Evolutionary conservation across 108 stramenopile species (phyloP), one percentile per base, ranked within the genome.

Genomic region (Licmophora abbreviata): DNA sequence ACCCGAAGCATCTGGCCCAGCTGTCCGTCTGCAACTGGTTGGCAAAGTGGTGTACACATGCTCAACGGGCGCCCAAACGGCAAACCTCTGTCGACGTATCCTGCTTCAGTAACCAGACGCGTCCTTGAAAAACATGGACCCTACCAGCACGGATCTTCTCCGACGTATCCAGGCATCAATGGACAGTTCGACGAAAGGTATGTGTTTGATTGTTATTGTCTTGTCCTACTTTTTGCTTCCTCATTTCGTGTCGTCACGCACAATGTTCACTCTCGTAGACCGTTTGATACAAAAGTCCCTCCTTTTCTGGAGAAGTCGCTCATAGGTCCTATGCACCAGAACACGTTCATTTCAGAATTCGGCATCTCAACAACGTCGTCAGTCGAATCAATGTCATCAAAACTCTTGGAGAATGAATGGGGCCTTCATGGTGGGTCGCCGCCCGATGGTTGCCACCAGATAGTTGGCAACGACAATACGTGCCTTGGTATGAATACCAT

Each of bases 381-480:
- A 0, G 69, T 71, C 43, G 79, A 81, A 58, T 70, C 71, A 23
- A 67, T 81, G 68, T 23, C 54, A n/a, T 64, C 51, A 35, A 70
- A 56, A 17, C 22, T 81, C 29, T 44, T 28, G 34, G 25, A 20
- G 7, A 0, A 24, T 8, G 28, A 63, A 32, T 71, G 71, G 66
- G 31, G 72, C 14, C 22, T 81, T 0, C 79, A 81, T 54, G 74
- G 71, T 11, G 68, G 64, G 37, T 3, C 46, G 21, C 29, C 51
- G 6, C 56, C 63, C 22, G 74, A 81, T 54, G 56, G 33, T 4
- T 68, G 71, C 50, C 29, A 32, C 18, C 33, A 47, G 26, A 33
- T 25, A 6, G 23, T 56, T 32, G 69, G 65, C 29, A 64, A 67
- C 47, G 48, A 51, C 6, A 70, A 67, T 42, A 42, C 29, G 26